These are phyloP conservation scores for Geotrichum citri-aurantii DNA, from an alignment of 1,139 yeast genomes.

Conservation along the genomic window DNA sequence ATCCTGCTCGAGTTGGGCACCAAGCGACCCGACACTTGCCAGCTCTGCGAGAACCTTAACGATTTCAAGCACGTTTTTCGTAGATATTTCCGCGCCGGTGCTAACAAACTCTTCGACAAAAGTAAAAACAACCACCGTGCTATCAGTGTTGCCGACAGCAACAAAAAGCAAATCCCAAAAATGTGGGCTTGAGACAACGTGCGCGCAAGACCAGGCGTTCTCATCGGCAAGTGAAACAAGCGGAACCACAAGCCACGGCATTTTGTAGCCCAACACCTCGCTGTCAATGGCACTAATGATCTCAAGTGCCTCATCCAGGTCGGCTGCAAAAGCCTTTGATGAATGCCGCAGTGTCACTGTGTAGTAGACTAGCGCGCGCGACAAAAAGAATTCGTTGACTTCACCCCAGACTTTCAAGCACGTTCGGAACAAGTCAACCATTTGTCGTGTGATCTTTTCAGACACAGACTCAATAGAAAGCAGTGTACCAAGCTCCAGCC, in stretches of 20 bases:
- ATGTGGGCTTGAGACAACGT: slow-evolving; percentile 29
- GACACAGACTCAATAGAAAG: slow-evolving; percentile 19
- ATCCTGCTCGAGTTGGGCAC: slow-evolving; percentile 70
- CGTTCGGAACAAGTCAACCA: slow-evolving; percentile 30
- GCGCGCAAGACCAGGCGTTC: slow-evolving; percentile 43
- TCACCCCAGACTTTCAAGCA: slow-evolving; percentile 24
- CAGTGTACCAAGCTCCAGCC: slow-evolving; percentile 27
- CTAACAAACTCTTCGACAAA: slow-evolving; percentile 47
- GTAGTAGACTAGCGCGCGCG: slow-evolving; percentile 27
- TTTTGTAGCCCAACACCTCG: slow-evolving; percentile 17
- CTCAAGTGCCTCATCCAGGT: slow-evolving; percentile 2
- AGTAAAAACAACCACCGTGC: slow-evolving; percentile 45
- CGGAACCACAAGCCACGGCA: slow-evolving; percentile 40
- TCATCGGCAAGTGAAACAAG: slow-evolving; percentile 48
- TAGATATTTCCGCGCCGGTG: slow-evolving; percentile 20
- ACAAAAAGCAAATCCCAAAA: slow-evolving; percentile 61
- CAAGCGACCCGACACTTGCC: slow-evolving; percentile 76
- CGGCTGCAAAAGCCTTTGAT: slow-evolving; percentile 42
- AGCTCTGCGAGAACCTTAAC: slow-evolving; percentile 73
- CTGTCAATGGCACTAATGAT: slow-evolving; percentile 15
- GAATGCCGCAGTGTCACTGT: slow-evolving; percentile 32
- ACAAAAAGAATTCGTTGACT: slow-evolving; percentile 31
- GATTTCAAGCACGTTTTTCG: slow-evolving; percentile 28
- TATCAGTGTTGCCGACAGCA: slow-evolving; percentile 51
- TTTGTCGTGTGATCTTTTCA: slow-evolving; percentile 16